Base-by-base conservation (phyloP, 2,329 filamentous ascomycete species). In the Ceratocystis ficicola region DNA sequence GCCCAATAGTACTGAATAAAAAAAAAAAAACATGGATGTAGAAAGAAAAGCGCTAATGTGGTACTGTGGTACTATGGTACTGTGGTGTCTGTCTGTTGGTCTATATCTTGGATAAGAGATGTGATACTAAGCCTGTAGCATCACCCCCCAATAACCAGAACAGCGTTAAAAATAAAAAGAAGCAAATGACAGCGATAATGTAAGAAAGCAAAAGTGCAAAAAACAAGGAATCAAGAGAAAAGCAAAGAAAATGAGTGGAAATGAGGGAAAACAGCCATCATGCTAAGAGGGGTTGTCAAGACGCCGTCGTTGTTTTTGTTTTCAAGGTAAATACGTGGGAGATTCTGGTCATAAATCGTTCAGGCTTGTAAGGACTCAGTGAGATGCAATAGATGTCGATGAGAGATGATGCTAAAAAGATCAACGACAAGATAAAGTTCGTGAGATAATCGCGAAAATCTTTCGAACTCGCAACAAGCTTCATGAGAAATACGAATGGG, bases 291-390 rank as follows among this genome's bases (percentile, higher is more conserved):
- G 20, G 60, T 15, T 12, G 25, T 5, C 60, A 20, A 25, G 20
- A 28, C n/a, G n/a, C 36, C 60, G 30, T 32, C 28, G n/a, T 36
- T 59, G 36, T 57, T 41, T n/a, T 48, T 8, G 17, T 59, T 59
- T 59, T 15, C 32, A 36, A 15, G 15, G 55, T 59, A 17, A 59
- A 36, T 59, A 59, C 17, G n/a, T 36, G 30, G 25, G 36, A 41
- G 36, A 41, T 41, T 3, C 12, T n/a, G 55, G 55, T 59, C 55
- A 59, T 59, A 36, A 59, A 59, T 59, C 55, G 55, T 59, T 36
- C 36, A 25, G 55, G 55, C 55, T 59, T 59, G 55, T 17, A 36
- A 30, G 55, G 12, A 36, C 30, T 52, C 22, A 17, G 30, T 10
- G 41, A 41, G 28, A 61, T 36, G 36, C 17, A 41, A 15, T 10